phyloP scores from a whole-genome alignment of 2,329 filamentous ascomycete genomes.

The Exophiala viscosa region DNA sequence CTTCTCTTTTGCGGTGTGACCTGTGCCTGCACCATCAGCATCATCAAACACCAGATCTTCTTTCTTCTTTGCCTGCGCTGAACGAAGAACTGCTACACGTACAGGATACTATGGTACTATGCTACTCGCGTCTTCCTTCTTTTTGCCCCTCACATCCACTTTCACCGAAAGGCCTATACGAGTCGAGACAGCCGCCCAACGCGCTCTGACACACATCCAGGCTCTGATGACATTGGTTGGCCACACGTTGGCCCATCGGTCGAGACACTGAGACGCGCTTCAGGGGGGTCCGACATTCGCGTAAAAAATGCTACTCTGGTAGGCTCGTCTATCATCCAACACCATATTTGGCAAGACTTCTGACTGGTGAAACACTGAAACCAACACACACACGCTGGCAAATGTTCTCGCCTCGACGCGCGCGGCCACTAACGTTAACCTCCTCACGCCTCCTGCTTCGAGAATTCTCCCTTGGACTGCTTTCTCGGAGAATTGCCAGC shows the following conservation, averaged over 20 bases:
- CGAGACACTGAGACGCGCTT: slow-evolving; percentile 18
- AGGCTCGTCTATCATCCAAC: background rate
- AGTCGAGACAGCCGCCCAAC: slow-evolving; percentile 23
- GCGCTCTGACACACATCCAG: slow-evolving; percentile 22
- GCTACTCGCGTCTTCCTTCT: too few species aligned
- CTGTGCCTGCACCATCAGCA: too few species aligned
- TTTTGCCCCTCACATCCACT: too few species aligned
- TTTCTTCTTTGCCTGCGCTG: too few species aligned
- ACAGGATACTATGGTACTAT: too few species aligned
- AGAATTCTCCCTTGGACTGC: background rate
- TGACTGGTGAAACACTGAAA: slow-evolving; percentile 21
- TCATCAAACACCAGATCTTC: too few species aligned
- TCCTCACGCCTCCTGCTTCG: background rate
- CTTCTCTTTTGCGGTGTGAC: too few species aligned
- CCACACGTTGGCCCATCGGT: slow-evolving; percentile 1
- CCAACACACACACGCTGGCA: background rate
- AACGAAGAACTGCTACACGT: background rate
- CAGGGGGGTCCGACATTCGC: slow-evolving; percentile 13
- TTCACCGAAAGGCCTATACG: background rate
- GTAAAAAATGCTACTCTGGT: background rate
- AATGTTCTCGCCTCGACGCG: slow-evolving; percentile 12
- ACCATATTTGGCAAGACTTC: slow-evolving; percentile 9
- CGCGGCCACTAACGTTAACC: slow-evolving; percentile 5
- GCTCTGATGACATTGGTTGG: background rate
- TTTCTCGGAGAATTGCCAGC: slow-evolving; percentile 4